A percentile compares a stretch with the other conserved stretches of the same genome.
Conservation (phyloP, 2,329 filamentous ascomycete species). For the Neodidymelliopsis sp. region DNA sequence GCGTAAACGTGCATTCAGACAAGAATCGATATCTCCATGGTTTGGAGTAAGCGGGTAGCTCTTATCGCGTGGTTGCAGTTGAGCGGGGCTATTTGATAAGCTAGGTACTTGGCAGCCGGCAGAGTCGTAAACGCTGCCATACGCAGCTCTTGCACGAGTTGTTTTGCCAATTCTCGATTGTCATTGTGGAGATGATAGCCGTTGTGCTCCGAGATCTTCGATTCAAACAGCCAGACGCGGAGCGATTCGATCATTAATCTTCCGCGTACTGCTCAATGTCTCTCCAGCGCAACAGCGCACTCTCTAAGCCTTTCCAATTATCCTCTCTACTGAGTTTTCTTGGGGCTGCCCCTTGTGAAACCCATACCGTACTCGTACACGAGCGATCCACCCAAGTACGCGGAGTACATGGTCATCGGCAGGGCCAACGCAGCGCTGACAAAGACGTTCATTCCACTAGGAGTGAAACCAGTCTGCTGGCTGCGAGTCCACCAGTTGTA, state of each 20-base stretch:
- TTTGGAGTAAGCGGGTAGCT: constrained; percentile 1
- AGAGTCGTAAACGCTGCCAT: not conserved
- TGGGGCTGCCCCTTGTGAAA: constrained; percentile 38
- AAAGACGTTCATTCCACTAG: constrained; percentile 47
- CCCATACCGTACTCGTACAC: constrained; percentile 58
- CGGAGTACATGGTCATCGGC: constrained; percentile 48
- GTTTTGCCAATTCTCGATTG: constrained; percentile 1
- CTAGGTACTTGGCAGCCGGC: constrained; percentile 6
- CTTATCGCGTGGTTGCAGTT: constrained; percentile 17
- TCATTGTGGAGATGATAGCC: not conserved
- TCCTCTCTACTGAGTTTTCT: constrained; percentile 15
- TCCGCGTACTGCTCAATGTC: not conserved
- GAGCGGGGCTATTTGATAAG: constrained; percentile 9
- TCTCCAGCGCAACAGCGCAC: not conserved
- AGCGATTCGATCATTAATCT: not conserved
- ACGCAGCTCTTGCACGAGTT: not conserved
- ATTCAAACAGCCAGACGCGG: not conserved
- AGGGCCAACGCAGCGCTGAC: constrained; percentile 47
- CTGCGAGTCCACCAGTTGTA: constrained; percentile 56
- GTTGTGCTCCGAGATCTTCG: not conserved
- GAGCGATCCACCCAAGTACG: constrained; percentile 54
- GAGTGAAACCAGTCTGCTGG: constrained; percentile 42
- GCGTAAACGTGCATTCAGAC: constrained; percentile 3
- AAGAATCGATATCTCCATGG: constrained; percentile 7
- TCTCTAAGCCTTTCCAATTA: not conserved